A percentile compares a stretch with the other conserved stretches of the same genome.
Conservation (phyloP, 345 rosid species). For the Bretschneidera sinensis region DNA sequence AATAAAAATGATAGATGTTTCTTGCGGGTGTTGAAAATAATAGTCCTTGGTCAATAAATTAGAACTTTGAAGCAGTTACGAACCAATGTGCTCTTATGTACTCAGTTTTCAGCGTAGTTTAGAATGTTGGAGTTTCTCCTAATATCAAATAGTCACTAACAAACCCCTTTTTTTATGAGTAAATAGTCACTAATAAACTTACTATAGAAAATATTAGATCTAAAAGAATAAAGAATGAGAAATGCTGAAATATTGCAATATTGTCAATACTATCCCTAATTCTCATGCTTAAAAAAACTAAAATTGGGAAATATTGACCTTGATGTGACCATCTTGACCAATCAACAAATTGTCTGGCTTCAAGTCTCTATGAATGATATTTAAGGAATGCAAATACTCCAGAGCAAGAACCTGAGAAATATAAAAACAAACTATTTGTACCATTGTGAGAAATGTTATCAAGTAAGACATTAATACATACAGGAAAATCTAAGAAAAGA, state of each 20-base stretch:
- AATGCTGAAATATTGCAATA: neutral
- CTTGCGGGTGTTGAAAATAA: neutral
- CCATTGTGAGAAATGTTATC: constrained; percentile 29
- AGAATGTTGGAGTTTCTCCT: no score
- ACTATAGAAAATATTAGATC: no score
- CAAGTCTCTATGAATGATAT: constrained; percentile 91
- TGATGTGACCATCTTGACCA: constrained; percentile 96
- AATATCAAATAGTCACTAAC: no score
- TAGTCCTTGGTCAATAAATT: neutral
- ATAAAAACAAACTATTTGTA: constrained; percentile 30
- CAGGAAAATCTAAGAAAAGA: neutral
- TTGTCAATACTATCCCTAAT: neutral
- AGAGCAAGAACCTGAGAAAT: constrained; percentile 85
- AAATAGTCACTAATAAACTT: no score
- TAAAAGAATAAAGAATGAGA: neutral
- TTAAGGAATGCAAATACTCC: constrained; percentile 93
- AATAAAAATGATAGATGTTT: no score
- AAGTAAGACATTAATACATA: constrained; percentile 3
- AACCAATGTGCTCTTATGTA: neutral
- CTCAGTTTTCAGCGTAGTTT: neutral
- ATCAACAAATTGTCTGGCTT: constrained; percentile 98
- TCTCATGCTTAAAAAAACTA: neutral
- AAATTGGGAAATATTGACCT: constrained; percentile 49
- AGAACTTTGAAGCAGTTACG: neutral
- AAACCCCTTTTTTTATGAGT: no score